Percentiles rank a stretch among this genome's conserved stretches.
phyloP scores from a whole-genome alignment of 805 yeast genomes.

The Spathaspora passalidarum region DNA sequence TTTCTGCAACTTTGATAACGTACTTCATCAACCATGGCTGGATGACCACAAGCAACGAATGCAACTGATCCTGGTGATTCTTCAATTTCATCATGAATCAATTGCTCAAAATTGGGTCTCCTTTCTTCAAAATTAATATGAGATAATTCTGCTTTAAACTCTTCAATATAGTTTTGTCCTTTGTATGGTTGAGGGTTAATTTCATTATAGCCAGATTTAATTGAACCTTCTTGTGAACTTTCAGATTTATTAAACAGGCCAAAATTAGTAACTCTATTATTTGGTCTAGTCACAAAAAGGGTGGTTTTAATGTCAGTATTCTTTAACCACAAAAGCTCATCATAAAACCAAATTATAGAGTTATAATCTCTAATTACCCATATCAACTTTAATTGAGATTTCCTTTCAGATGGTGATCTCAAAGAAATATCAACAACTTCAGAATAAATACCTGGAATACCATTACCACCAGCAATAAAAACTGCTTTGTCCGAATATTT shows the following conservation, averaged over 20 bases:
- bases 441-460: slow-evolving; percentile 57
- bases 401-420: slow-evolving; percentile 12
- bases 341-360: slow-evolving; percentile 47
- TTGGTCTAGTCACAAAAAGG: slow-evolving; percentile 27
- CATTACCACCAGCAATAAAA: slow-evolving; percentile 72
- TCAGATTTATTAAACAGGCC: slow-evolving; percentile 12
- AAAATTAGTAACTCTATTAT: not conserved
- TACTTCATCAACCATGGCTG: slow-evolving; percentile 53
- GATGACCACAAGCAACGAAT: slow-evolving; percentile 63
- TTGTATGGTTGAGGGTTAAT: slow-evolving; percentile 14
- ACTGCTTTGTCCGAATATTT: slow-evolving; percentile 51
- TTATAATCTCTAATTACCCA: slow-evolving; percentile 62
- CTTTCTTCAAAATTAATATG: slow-evolving; percentile 41
- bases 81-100: slow-evolving; percentile 35
- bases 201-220: too few relatives aligned
- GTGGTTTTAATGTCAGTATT: slow-evolving; percentile 23
- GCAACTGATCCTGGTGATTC: slow-evolving; percentile 44
- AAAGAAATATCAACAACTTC: slow-evolving; percentile 31
- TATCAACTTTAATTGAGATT: slow-evolving; percentile 38
- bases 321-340: slow-evolving; percentile 32
- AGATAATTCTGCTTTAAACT: slow-evolving; percentile 19
- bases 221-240: not conserved
- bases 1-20: slow-evolving; percentile 46
- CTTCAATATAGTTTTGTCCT: slow-evolving; percentile 14
- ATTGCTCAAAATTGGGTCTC: slow-evolving; percentile 45